Evolutionary conservation across 495 filamentous ascomycete genomes (phyloP).

Genomic region (Daldinia caldariorum): DNA sequence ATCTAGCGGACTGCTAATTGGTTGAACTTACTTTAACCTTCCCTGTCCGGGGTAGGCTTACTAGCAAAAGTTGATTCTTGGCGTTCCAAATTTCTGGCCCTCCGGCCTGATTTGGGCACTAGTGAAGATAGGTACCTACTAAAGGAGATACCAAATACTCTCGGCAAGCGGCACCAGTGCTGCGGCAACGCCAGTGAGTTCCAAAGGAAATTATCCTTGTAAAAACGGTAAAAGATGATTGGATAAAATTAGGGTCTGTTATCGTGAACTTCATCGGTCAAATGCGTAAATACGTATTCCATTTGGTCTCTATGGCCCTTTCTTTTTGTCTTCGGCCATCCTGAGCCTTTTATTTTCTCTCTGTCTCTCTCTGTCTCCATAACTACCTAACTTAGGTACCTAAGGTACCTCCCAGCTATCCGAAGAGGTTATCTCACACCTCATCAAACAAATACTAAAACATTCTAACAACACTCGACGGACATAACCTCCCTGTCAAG

Average conservation of each 20-base stretch:
- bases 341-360: constrained; percentile 10
- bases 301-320: constrained; percentile 9
- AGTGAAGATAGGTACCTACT: constrained; percentile 5
- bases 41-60: constrained; percentile 28
- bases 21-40: constrained; percentile 12
- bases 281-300: constrained; percentile 10
- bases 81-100: constrained; percentile 36
- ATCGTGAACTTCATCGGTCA: constrained; percentile 49
- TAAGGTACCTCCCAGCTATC: constrained; percentile 2
- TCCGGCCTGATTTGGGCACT: constrained; percentile 34
- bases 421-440: constrained; percentile 15
- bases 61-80: constrained; percentile 25
- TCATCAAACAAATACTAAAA: constrained; percentile 34
- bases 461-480: constrained; percentile 25
- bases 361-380: background rate
- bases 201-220: constrained; percentile 34
- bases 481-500: constrained; percentile 13
- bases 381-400: too few relatives aligned
- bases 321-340: constrained; percentile 17
- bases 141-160: background rate
- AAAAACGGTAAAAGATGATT: constrained; percentile 29
- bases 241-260: constrained; percentile 34
- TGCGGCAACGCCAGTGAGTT: constrained; percentile 38
- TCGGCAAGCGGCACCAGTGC: constrained; percentile 37
- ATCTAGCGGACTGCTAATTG: constrained; percentile 21